phyloP scores from a whole-genome alignment of 225 moss, liverwort and hornwort species.

The Straminergon stramineum region DNA sequence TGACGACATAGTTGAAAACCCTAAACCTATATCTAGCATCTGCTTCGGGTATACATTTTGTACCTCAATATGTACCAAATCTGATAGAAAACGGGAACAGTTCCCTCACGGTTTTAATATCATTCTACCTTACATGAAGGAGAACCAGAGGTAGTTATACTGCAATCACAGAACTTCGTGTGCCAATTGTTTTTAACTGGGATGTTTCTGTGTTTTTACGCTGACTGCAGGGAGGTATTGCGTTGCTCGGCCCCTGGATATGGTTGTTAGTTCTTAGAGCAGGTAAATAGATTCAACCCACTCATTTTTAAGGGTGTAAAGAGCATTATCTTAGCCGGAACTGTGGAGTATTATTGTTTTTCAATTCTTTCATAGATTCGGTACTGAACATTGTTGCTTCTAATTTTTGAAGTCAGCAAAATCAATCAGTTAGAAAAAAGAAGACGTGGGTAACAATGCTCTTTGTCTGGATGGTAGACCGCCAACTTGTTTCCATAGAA shows the following conservation, averaged over 20 bases:
- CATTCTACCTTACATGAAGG: not conserved
- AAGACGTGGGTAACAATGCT: not conserved
- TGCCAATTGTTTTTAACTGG: not conserved
- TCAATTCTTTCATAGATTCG: not conserved
- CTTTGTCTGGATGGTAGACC: not conserved
- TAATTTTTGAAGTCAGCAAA: not conserved
- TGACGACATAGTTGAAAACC: not conserved
- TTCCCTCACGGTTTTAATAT: not conserved
- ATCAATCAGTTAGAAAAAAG: not conserved
- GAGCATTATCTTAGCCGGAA: not conserved
- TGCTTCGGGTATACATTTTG: not conserved
- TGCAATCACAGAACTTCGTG: not conserved
- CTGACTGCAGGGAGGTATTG: not conserved
- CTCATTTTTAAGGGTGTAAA: not conserved
- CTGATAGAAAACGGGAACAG: not conserved
- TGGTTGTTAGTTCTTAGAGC: not conserved
- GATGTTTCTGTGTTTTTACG: not conserved
- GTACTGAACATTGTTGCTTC: not conserved
- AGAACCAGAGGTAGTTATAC: not conserved
- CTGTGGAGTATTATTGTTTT: not conserved
- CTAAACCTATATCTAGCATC: not conserved
- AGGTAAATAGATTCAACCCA: not conserved
- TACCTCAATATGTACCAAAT: not conserved
- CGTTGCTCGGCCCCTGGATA: not conserved
- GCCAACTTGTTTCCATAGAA: not conserved